Conservation (phyloP, 108 stramenopile species). For the Nannochloropsis salina region DNA sequence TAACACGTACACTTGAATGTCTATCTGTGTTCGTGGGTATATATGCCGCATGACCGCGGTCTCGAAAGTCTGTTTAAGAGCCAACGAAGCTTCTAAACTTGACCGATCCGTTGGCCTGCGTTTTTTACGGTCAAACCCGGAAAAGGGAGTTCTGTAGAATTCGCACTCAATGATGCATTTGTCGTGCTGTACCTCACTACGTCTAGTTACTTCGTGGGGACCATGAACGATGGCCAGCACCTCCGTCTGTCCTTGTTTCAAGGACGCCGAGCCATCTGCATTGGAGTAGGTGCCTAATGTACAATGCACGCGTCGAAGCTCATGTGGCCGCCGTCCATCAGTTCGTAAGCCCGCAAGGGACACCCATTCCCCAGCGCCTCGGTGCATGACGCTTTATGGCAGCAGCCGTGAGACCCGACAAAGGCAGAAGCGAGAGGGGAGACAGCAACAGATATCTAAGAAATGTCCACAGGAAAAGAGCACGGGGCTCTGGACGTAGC, state of each 20-base stretch:
- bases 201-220: constrained; percentile 47
- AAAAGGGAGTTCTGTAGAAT: constrained; percentile 43
- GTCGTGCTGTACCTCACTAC: constrained; percentile 34
- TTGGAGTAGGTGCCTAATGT: constrained; percentile 44
- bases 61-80: constrained; percentile 37
- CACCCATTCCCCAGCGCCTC: not conserved
- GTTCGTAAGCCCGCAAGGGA: constrained; percentile 49
- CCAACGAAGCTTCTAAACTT: constrained; percentile 23
- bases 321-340: constrained; percentile 47
- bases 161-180: constrained; percentile 41
- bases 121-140: constrained; percentile 42
- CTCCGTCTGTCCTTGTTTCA: constrained; percentile 56
- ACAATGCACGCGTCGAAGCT: constrained; percentile 47
- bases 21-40: constrained; percentile 45
- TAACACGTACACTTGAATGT: constrained; percentile 27
- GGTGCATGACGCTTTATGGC: not conserved
- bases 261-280: constrained; percentile 53
- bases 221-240: constrained; percentile 55
- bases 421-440: no score
- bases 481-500: no score
- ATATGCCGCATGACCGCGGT: constrained; percentile 43
- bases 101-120: constrained; percentile 39
- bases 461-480: no score
- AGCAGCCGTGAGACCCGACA: no score
- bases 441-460: no score